Percentiles rank a stretch among this genome's conserved stretches.
These are phyloP conservation scores for Globisporangium paddicum DNA, from an alignment of 352 stramenopile species.

Conservation along the genomic window DNA sequence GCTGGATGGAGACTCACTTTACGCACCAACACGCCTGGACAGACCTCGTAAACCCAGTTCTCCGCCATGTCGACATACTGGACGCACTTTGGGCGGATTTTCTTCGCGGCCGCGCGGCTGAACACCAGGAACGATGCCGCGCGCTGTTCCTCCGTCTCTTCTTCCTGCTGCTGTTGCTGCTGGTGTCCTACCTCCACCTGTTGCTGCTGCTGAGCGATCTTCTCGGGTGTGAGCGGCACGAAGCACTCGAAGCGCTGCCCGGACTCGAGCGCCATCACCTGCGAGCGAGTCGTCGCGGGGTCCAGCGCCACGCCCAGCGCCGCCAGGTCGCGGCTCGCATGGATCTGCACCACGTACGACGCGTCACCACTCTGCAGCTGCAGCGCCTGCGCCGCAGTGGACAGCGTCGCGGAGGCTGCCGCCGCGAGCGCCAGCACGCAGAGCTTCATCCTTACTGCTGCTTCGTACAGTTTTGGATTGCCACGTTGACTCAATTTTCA, in stretches of 20 bases:
- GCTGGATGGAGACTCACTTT: conserved; percentile 30
- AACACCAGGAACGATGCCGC: conserved; percentile 37
- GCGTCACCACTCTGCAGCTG: conserved; percentile 22
- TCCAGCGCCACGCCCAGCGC: conserved; percentile 8
- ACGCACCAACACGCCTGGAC: conserved; percentile 45
- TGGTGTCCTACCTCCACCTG: background rate
- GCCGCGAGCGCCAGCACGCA: background rate
- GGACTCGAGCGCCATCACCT: conserved; percentile 60
- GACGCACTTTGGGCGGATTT: conserved; percentile 60
- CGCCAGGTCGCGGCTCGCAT: conserved; percentile 38
- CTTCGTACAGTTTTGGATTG: background rate
- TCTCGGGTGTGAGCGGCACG: conserved; percentile 30
- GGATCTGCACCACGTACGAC: conserved; percentile 69
- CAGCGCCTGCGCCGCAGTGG: background rate
- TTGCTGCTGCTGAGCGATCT: conserved; percentile 7
- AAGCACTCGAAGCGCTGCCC: conserved; percentile 75
- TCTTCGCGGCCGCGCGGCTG: conserved; percentile 41
- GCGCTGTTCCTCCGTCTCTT: conserved; percentile 6
- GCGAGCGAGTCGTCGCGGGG: conserved; percentile 25
- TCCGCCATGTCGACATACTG: conserved; percentile 47
- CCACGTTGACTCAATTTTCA: conserved; percentile 1
- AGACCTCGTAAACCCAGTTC: conserved; percentile 68
- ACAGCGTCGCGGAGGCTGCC: background rate
- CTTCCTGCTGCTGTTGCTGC: background rate
- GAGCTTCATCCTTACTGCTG: background rate